A percentile compares a stretch with the other conserved stretches of the same genome.
Evolutionary conservation across 2,329 filamentous ascomycete genomes (phyloP).

Genomic region (Annulohypoxylon truncatum): DNA sequence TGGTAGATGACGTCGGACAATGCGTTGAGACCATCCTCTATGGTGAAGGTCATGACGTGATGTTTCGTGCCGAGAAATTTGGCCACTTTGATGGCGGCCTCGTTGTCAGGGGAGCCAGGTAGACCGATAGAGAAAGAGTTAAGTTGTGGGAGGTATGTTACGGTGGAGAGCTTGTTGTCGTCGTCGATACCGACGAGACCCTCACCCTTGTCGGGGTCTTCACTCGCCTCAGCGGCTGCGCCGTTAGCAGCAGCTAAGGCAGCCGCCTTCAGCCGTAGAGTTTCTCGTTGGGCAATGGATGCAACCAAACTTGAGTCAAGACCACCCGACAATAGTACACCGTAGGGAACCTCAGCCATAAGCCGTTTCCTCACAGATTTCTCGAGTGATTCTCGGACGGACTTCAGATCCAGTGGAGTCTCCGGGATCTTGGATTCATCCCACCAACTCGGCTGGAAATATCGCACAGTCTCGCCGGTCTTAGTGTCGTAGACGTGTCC

Average conservation of each 20-base stretch:
- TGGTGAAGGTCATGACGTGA: slow-evolving; percentile 97
- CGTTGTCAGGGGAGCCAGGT: slow-evolving; percentile 89
- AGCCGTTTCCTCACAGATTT: slow-evolving; percentile 93
- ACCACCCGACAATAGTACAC: slow-evolving; percentile 93
- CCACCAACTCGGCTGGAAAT: slow-evolving; percentile 94
- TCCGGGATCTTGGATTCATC: slow-evolving; percentile 82
- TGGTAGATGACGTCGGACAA: slow-evolving; percentile 98
- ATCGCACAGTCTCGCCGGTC: slow-evolving; percentile 84
- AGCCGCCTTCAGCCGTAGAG: slow-evolving; percentile 77
- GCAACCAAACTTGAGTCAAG: slow-evolving; percentile 96
- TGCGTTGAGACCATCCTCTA: slow-evolving; percentile 96
- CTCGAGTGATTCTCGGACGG: slow-evolving; percentile 84
- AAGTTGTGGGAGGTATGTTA: slow-evolving; percentile 92
- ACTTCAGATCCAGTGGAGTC: slow-evolving; percentile 84
- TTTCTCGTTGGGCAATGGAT: slow-evolving; percentile 94
- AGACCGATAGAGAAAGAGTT: slow-evolving; percentile 99
- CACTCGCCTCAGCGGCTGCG: slow-evolving; percentile 52
- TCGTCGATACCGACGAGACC: slow-evolving; percentile 95
- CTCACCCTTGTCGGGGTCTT: slow-evolving; percentile 70
- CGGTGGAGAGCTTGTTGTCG: slow-evolving; percentile 86
- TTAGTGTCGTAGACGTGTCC: slow-evolving; percentile 97
- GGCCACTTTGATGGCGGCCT: slow-evolving; percentile 91
- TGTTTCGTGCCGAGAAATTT: slow-evolving; percentile 98
- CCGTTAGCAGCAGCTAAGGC: slow-evolving; percentile 64
- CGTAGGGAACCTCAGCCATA: slow-evolving; percentile 99